phyloP scores from a whole-genome alignment of 768 basidiomycete genomes.

The Pleurotus platypus region DNA sequence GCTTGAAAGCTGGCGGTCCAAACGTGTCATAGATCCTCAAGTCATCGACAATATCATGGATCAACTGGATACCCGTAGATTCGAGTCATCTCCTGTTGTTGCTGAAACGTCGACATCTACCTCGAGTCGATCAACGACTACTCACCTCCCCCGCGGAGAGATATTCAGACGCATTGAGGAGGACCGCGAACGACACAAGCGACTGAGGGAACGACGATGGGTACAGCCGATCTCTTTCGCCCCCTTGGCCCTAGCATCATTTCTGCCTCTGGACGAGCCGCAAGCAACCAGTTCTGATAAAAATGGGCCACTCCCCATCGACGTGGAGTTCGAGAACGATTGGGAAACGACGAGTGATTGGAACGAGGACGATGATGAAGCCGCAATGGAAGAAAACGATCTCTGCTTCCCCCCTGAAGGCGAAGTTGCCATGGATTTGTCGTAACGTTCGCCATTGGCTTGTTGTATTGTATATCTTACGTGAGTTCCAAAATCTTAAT shows the following conservation, averaged over 20 bases:
- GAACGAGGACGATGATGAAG: slow-evolving; percentile 87
- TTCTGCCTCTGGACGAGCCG: slow-evolving; percentile 50
- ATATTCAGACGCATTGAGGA: slow-evolving; percentile 87
- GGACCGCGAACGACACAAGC: slow-evolving; percentile 89
- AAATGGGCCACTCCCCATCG: slow-evolving; percentile 59
- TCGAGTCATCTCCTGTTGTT: slow-evolving; percentile 9
- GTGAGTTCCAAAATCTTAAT: no score
- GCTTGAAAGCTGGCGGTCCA: slow-evolving; percentile 86
- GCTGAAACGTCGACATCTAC: slow-evolving; percentile 19
- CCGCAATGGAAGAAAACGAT: slow-evolving; percentile 64
- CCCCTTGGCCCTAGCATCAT: slow-evolving; percentile 47
- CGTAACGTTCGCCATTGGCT: slow-evolving; percentile 14
- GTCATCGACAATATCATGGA: slow-evolving; percentile 69
- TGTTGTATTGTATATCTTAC: no score
- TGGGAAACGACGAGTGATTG: slow-evolving; percentile 90
- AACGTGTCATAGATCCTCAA: slow-evolving; percentile 78
- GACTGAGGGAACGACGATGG: slow-evolving; percentile 88
- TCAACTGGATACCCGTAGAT: slow-evolving; percentile 43
- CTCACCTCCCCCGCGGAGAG: slow-evolving; percentile 55
- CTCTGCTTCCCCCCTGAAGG: slow-evolving; percentile 60
- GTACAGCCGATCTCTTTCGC: slow-evolving; percentile 72
- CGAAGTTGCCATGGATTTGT: slow-evolving; percentile 41
- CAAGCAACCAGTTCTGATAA: slow-evolving; percentile 33
- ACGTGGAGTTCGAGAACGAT: slow-evolving; percentile 86
- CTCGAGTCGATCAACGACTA: slow-evolving; percentile 19